Evolutionary conservation across 768 basidiomycete species (phyloP).

Genomic region (Cystobasidium ongulense): DNA sequence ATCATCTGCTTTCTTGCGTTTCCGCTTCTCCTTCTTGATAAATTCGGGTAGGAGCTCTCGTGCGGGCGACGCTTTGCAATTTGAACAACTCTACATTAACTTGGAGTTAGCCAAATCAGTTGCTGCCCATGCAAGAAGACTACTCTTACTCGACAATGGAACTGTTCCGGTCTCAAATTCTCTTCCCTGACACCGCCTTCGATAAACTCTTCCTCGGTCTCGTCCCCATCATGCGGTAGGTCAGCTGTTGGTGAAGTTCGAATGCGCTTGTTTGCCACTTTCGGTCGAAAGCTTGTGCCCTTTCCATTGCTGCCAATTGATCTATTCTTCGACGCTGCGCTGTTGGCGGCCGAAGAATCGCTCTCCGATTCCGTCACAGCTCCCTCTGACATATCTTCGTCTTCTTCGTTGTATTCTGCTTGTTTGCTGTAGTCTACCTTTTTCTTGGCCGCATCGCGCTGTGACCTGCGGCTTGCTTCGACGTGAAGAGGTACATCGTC

Average conservation of each 20-base stretch:
- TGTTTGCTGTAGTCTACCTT: not conserved
- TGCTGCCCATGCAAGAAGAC: not conserved
- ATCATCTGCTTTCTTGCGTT: conserved; percentile 14
- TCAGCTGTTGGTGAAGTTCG: not conserved
- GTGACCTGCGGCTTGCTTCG: not conserved
- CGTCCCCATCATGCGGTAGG: not conserved
- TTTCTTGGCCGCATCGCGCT: conserved; percentile 2
- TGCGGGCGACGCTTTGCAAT: conserved; percentile 23
- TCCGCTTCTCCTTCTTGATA: conserved; percentile 8
- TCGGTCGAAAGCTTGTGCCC: not conserved
- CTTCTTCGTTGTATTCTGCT: conserved; percentile 28
- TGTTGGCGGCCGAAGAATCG: not conserved
- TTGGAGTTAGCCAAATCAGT: not conserved
- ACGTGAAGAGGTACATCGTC: not conserved
- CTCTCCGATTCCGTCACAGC: conserved; percentile 1
- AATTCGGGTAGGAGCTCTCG: not conserved
- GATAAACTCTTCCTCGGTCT: not conserved
- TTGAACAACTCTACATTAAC: conserved; percentile 5
- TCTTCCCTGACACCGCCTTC: not conserved
- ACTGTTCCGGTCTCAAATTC: not conserved
- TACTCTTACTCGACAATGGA: not conserved
- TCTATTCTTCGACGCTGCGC: too few species aligned
- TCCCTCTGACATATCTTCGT: conserved; percentile 4
- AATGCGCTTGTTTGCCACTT: not conserved
- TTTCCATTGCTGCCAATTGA: not conserved